Evolutionary conservation across 2,329 filamentous ascomycete genomes (phyloP), one percentile per base, ranked within the genome.

Genomic region (Falciphora oryzae): DNA sequence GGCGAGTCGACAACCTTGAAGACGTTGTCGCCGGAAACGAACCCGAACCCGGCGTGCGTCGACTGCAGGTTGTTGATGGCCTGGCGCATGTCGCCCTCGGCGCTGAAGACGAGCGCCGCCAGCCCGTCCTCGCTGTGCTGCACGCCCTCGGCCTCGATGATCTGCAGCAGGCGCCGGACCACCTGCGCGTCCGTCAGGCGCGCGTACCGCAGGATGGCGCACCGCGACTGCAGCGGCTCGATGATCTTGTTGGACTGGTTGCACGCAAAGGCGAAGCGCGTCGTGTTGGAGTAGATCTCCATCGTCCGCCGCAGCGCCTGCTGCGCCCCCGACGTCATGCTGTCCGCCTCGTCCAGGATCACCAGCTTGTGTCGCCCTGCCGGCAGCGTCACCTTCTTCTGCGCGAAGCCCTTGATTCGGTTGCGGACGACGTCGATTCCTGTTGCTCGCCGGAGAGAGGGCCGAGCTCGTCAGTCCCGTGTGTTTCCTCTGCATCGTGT

Each of bases 171-270:
- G 57, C 95, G 86, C 80, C 94, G 93, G 63, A 97, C 92, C 31
- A 99, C 88, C 75, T 99, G 94, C 16, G 86, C 89, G 74, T 99
- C 95, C 2, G 94, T 97, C 69, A 99, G 83, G 65, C 94, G 89
- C 38, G 93, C 89, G 77, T 97, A 99, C 66, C 95, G 89, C 64
- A 99, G 85, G 74, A 99, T 98, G 27, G 95, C 95, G 75, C 95
- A 99, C 71, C 95, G 88, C 25, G 93, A 97, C 77, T 99, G 95
- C 63, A 99, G 83, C n/a, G 95, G 95, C 77, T 99, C 95, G 76
- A 99, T 99, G 74, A 99, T 98, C 79, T 98, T 99, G 81, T 98
- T 99, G 67, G 91, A 95, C 80, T 97, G 92, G 76, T 99, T 99
- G 82, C 95, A 99, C 2, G 95, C 95, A 73, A 99, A 99, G 0